Evolutionary conservation across 1,284 basidiomycete genomes (phyloP), one percentile per base, ranked within the genome.

Genomic region (Ustilago nuda): DNA sequence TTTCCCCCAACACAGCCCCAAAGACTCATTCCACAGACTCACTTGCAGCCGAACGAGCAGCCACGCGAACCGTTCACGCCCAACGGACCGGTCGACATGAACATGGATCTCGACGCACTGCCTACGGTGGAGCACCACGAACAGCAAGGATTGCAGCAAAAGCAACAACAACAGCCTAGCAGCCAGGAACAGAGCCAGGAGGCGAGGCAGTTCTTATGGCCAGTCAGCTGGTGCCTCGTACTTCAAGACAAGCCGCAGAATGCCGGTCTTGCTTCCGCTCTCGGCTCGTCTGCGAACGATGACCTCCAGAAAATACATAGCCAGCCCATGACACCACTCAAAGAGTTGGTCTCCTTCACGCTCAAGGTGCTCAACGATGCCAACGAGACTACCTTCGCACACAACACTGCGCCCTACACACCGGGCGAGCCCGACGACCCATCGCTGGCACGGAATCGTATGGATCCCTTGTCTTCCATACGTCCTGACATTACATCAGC

Each of bases 331-430:
- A 76, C 68, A 4, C 73, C 73, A 12, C 68, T 76, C 55, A 76
- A 76, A 50, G 73, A 76, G 52, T 58, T 76, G 13, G 73, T 63
- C 50, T 64, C 73, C 3, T 76, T 76, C 65, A 65, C 73, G 5
- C 61, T 76, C 50, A 67, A 68, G 45, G 65, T 72, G 15, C 68
- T 76, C 46, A 67, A 62, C 43, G 73, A 76, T 19, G 68, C 68
- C 52, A 72, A 72, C 39, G 70, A 72, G 50, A 57, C 61, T 13
- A 36, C 61, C 11, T 36, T 54, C 30, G 51, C 61, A 11, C 64
- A 65, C 33, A 50, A 17, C 39, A 32, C 57, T 19, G 37, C 61
- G 12, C 64, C 68, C 0, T 72, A 61, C 52, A 66, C 64, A 15
- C 73, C 68, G 1, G 67, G 64, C 37, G 67, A 71, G 36, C 36